These are phyloP conservation scores for Nothopassalora personata DNA, from an alignment of 2,329 filamentous ascomycete genomes.

Conservation along the genomic window DNA sequence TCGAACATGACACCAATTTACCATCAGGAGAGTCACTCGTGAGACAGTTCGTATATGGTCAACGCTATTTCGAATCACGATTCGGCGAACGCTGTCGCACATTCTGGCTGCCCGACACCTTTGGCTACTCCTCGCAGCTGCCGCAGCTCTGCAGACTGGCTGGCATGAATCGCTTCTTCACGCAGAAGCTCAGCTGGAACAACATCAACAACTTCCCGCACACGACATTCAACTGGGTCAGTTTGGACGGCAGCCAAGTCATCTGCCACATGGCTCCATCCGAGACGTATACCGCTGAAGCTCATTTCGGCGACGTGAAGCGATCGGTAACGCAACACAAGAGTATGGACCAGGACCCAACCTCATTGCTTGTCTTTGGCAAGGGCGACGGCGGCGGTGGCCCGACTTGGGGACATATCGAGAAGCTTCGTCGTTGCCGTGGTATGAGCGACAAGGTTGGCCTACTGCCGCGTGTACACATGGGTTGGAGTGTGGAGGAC, in stretches of 20 bases:
- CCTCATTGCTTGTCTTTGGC: slow-evolving; percentile 86
- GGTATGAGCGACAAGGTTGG: slow-evolving; percentile 85
- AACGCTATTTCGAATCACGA: slow-evolving; percentile 87
- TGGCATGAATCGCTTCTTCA: slow-evolving; percentile 96
- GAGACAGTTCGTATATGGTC: slow-evolving; percentile 90
- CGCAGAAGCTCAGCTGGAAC: slow-evolving; percentile 98
- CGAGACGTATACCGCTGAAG: slow-evolving; percentile 92
- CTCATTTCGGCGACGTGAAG: slow-evolving; percentile 89
- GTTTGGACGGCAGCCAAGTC: slow-evolving; percentile 90
- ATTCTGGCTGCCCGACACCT: slow-evolving; percentile 97
- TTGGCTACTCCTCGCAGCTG: slow-evolving; percentile 92
- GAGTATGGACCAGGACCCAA: slow-evolving; percentile 87
- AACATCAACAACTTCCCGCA: slow-evolving; percentile 99
- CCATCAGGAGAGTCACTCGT: slow-evolving; percentile 91
- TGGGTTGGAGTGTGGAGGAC: slow-evolving; percentile 86
- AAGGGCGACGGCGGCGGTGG: slow-evolving; percentile 96
- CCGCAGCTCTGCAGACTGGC: slow-evolving; percentile 88
- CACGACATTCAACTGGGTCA: slow-evolving; percentile 98
- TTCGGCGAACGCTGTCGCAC: slow-evolving; percentile 86
- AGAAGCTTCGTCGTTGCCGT: slow-evolving; percentile 88
- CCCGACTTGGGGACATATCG: slow-evolving; percentile 86
- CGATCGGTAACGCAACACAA: slow-evolving; percentile 90
- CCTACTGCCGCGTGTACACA: slow-evolving; percentile 74
- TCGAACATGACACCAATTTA: slow-evolving; percentile 97
- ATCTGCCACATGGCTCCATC: slow-evolving; percentile 95